Conservation (phyloP, 331 rosid genomes). For the Dryas integrifolia region DNA sequence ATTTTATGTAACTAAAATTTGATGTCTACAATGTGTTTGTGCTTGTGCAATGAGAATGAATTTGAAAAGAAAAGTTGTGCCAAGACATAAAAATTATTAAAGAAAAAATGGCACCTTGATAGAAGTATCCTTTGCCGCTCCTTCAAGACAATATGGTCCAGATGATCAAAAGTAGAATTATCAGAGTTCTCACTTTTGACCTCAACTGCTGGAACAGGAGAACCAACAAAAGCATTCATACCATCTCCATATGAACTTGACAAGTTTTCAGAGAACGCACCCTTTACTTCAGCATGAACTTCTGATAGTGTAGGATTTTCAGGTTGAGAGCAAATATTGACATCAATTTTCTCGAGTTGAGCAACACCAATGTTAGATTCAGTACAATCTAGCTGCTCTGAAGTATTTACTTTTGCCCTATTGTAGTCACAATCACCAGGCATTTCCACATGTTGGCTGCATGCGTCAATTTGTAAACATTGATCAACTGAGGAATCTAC, state of each 20-base stretch:
- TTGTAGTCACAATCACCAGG: slow-evolving; percentile 27
- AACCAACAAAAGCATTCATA: slow-evolving; percentile 28
- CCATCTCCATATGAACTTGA: slow-evolving; percentile 34
- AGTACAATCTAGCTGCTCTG: slow-evolving; percentile 31
- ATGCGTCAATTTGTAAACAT: slow-evolving; percentile 28
- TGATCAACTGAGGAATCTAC: slow-evolving; percentile 18
- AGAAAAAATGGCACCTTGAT: slow-evolving; percentile 48
- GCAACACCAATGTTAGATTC: slow-evolving; percentile 19
- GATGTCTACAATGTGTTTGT: not conserved
- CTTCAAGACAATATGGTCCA: slow-evolving; percentile 61
- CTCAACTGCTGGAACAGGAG: slow-evolving; percentile 26
- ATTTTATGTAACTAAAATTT: not conserved
- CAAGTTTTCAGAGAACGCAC: slow-evolving; percentile 36
- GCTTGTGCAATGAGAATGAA: not conserved
- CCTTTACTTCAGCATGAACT: slow-evolving; percentile 38
- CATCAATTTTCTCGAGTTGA: slow-evolving; percentile 26
- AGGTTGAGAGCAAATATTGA: slow-evolving; percentile 18
- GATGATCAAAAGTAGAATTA: slow-evolving; percentile 38
- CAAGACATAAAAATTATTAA: slow-evolving; percentile 24
- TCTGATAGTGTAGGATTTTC: slow-evolving; percentile 25
- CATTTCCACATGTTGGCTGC: slow-evolving; percentile 18
- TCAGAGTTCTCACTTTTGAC: slow-evolving; percentile 43
- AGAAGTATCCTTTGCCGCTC: slow-evolving; percentile 67
- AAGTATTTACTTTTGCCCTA: slow-evolving; percentile 26
- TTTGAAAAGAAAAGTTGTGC: slow-evolving; percentile 15